Conservation (phyloP, 164 flowering plant genomes). For the Magnolia changhungtana region DNA sequence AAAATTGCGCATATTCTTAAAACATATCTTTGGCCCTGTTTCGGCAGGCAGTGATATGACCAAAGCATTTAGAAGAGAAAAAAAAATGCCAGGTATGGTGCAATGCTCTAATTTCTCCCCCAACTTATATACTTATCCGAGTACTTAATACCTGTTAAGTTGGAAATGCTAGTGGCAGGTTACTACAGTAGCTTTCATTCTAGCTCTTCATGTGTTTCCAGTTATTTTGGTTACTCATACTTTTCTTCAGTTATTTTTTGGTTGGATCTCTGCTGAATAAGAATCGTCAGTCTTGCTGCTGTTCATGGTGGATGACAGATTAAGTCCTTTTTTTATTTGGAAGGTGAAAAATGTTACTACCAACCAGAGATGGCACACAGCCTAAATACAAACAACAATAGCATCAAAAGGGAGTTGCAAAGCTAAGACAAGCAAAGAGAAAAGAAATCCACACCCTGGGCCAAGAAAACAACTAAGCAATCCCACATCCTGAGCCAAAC, state of each 20-base stretch:
- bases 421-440: neutral
- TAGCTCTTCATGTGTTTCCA: neutral
- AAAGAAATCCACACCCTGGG: neutral
- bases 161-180: too few species aligned
- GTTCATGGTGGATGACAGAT: neutral
- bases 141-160: too few species aligned
- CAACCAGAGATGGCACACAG: neutral
- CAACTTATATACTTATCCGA: neutral
- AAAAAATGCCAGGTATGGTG: neutral
- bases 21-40: conserved; percentile 13
- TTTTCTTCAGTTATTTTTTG: too few species aligned
- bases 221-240: neutral
- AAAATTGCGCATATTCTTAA: conserved; percentile 23
- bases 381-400: neutral
- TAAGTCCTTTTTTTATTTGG: neutral
- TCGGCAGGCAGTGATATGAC: conserved; percentile 1
- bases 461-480: neutral
- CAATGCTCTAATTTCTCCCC: neutral
- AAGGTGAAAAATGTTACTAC: neutral
- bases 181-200: too few species aligned
- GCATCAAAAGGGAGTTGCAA: neutral
- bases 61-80: neutral
- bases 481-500: too few species aligned
- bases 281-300: neutral
- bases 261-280: neutral